Evolutionary conservation across 2,329 filamentous ascomycete species (phyloP).

Genomic region (Nakataea oryzae): DNA sequence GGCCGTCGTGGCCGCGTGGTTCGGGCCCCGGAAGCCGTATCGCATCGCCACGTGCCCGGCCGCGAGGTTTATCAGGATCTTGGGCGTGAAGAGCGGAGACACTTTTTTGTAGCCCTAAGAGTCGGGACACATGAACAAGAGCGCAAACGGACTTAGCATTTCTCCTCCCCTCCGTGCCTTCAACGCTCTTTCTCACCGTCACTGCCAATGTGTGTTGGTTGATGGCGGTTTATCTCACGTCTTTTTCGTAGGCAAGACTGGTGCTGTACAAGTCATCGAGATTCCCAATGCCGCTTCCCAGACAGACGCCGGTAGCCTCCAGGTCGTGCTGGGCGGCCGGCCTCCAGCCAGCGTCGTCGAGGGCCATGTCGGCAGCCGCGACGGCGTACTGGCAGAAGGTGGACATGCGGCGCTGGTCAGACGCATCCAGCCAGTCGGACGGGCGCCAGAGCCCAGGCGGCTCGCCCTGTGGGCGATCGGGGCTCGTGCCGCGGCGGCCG

Average conservation of each 20-base stretch:
- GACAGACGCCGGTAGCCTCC: conserved; percentile 77
- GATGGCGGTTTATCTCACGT: conserved; percentile 37
- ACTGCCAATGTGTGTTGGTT: neutral
- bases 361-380: conserved; percentile 75
- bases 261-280: conserved; percentile 84
- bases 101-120: conserved; percentile 80
- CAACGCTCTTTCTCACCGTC: neutral
- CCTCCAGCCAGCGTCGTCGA: conserved; percentile 72
- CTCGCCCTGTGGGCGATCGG: conserved; percentile 8
- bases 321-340: conserved; percentile 48
- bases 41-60: conserved; percentile 93
- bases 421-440: conserved; percentile 40
- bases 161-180: neutral
- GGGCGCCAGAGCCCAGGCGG: conserved; percentile 34
- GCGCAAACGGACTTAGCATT: neutral
- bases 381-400: conserved; percentile 85
- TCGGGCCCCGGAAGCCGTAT: conserved; percentile 80
- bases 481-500: conserved; percentile 18
- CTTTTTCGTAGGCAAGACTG: conserved; percentile 62
- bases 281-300: conserved; percentile 93
- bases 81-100: conserved; percentile 86
- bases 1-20: conserved; percentile 85
- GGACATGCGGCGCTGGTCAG: conserved; percentile 71
- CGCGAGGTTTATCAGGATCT: conserved; percentile 86
- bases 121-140: neutral